Base-by-base conservation (phyloP, 2,329 filamentous ascomycete genomes). In the Dactylellina sp. region DNA sequence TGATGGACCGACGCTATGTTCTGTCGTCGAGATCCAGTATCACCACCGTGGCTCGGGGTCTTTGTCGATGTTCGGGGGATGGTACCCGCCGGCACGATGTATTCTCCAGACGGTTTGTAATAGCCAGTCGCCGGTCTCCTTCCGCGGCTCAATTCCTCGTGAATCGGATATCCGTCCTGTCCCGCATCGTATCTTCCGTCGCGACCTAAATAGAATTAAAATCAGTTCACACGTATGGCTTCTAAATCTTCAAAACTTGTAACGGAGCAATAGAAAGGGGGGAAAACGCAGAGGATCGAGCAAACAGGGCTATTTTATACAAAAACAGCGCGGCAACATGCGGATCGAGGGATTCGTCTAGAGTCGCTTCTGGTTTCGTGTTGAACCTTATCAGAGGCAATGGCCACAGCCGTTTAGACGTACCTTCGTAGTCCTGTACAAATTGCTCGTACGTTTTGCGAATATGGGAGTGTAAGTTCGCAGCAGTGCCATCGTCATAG, bases 361-460 rank as follows among this genome's bases (percentile, higher is more conserved):
- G 52, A 66, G 61, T 74, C 70, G 70, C 70, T 74, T 74, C 70
- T 74, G 70, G 61, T 74, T 74, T 66, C 70, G 70, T 74, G 70
- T 74, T 74, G 70, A 74, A 74, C 61, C 61, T 50, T 74, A 74
- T 74, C 70, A 74, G 70, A 66, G 61, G 70, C 70, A 65, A 62
- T 66, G 62, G 68, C 60, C 60, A 12, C 44, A n/a, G 60, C 68
- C 61, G 42, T 66, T 32, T 55, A 74, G 70, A 65, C 70, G 61
- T 74, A 74, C 70, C 70, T 74, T 74, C 70, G 61, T 66, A 74
- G 52, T 59, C 70, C 49, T 74, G 70, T 61, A 74, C 62, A 49
- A 46, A 66, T n/a, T 66, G 62, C 6, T 66, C 50, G n/a, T 66
- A 66, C 6, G 50, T 57, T 11, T 35, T 53, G 42, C 62, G 62